Base-by-base conservation (phyloP, 164 flowering plant species). In the Liquidambar formosana region DNA sequence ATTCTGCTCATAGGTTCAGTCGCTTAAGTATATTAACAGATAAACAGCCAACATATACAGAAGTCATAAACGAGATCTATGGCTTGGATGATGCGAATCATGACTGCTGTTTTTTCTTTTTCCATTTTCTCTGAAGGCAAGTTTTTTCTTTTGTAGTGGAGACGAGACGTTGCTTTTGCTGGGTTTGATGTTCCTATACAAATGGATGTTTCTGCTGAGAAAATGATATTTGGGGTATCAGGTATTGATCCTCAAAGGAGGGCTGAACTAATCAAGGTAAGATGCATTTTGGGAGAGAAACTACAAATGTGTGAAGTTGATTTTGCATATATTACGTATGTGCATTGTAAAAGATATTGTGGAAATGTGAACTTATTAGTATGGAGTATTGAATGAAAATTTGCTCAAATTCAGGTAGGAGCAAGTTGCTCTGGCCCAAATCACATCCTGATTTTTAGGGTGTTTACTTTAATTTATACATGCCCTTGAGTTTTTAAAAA, bases 161-260 rank as follows among this genome's bases (percentile, higher is more conserved):
- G 87, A 73, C 72, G 97, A 63, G 99, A 95, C 65, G 94, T 93
- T 59, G 97, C 97, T 48, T 93, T 93, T 88, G 99, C 99, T 61
- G 99, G 99, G 44, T 93, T 91, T 80, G 99, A 89, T 57, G 97
- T 93, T 69, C 83, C 99, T 0, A 89, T 95, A 28, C 99, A 91
- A 71, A 95, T 93, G 97, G 99, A 93, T 75, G 64, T 95, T 41
- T 90, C 97, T 57, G 98, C 98, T 1, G 96, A 95, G 78, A 95
- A 95, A 79, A 88, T 95, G 97, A 85, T 95, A 68, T 89, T 74
- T 79, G 98, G 98, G 45, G 96, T 95, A 44, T 71, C 83, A 22
- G 93, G 94, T 43, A 72, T 89, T 63, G 93, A 91, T 80, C 92
- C 91, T 26, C 81, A 82, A 72, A 88, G 97, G 72, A 85, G 98